Base-by-base conservation (phyloP, 148 eudicot genomes). In the Tetragonia tetragonoides region DNA sequence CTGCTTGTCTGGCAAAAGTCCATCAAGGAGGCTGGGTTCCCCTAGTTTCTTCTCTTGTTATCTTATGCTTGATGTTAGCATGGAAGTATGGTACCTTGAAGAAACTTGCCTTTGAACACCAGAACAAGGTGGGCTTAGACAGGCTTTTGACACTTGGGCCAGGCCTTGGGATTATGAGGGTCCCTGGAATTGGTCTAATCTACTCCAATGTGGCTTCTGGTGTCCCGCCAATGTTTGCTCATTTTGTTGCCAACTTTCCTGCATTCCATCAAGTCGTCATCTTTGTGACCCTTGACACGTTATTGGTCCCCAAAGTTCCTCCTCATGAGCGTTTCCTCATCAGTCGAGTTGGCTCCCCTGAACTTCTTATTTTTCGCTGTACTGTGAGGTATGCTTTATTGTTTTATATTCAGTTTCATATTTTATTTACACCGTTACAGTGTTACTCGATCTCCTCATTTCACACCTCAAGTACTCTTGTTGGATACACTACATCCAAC, bases 1-100 rank as follows among this genome's bases (percentile, higher is more conserved):
- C 90, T 1, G 81, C 90, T 7, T 78, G 85, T 56, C 75, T 87
- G 10, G 53, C 59, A 1, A 81, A 83, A 47, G 70, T 87, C 17
- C 84, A 78, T 68, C 70, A 78, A 79, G 90, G 88, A 73, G 90
- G 86, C 24, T 87, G 90, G 89, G 84, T 87, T 44, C 86, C 90
- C 20, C n/a, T 87, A 63, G 44, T 73, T 61, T 82, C 83, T 38
- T 82, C 89, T 61, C 57, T 87, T 8, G 53, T 82, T 18, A 75
- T 82, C 15, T 63, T 87, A 42, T 70, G 74, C 20, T 59, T 87
- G 67, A 87, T 87, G 89, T 71, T 70, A 47, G 63, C 73, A 44
- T 84, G 89, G 89, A 77, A 80, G 46, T 87, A 87, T 51, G 89
- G 89, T 10, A 82, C 84, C 16, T 10, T 79, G 21, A 76, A 75